Evolutionary conservation across 768 basidiomycete species (phyloP).

Genomic region (Termitomyces sp.): DNA sequence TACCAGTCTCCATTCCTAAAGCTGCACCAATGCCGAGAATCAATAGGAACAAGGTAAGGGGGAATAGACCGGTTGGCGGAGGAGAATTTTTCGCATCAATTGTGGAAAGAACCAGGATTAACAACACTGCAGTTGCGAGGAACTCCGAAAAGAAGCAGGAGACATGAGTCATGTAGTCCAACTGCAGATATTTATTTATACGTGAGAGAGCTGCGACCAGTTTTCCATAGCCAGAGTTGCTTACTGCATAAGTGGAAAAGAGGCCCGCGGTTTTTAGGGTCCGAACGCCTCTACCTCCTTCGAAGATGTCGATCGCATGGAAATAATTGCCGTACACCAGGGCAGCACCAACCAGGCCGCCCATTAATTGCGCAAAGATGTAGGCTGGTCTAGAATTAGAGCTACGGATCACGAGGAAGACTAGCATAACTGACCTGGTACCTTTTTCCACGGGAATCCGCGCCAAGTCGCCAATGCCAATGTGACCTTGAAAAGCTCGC

Average conservation of each 20-base stretch:
- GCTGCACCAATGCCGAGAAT: slow-evolving; percentile 51
- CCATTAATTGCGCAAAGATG: slow-evolving; percentile 57
- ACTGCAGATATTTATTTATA: not conserved
- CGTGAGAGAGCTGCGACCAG: not conserved
- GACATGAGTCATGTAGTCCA: slow-evolving; percentile 28
- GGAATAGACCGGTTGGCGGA: slow-evolving; percentile 44
- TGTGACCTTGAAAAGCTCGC: slow-evolving; percentile 39
- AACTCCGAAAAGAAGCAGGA: slow-evolving; percentile 48
- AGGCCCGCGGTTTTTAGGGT: slow-evolving; percentile 50
- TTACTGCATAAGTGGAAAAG: slow-evolving; percentile 57
- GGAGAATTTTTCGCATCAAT: slow-evolving; percentile 49
- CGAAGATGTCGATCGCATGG: slow-evolving; percentile 59
- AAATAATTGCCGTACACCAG: slow-evolving; percentile 62
- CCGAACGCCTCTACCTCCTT: slow-evolving; percentile 48
- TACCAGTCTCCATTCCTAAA: slow-evolving; percentile 61
- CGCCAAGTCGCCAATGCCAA: slow-evolving; percentile 58
- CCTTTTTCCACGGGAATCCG: slow-evolving; percentile 66
- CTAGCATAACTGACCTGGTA: slow-evolving; percentile 32
- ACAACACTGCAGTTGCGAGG: slow-evolving; percentile 49
- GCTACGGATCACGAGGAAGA: not conserved
- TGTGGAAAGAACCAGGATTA: slow-evolving; percentile 48
- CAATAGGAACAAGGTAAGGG: slow-evolving; percentile 50
- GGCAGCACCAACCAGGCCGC: slow-evolving; percentile 54
- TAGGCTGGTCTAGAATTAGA: slow-evolving; percentile 25
- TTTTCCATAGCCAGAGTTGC: slow-evolving; percentile 12